Conservation (phyloP, 1,284 basidiomycete species). For the Chalciporus sp. region DNA sequence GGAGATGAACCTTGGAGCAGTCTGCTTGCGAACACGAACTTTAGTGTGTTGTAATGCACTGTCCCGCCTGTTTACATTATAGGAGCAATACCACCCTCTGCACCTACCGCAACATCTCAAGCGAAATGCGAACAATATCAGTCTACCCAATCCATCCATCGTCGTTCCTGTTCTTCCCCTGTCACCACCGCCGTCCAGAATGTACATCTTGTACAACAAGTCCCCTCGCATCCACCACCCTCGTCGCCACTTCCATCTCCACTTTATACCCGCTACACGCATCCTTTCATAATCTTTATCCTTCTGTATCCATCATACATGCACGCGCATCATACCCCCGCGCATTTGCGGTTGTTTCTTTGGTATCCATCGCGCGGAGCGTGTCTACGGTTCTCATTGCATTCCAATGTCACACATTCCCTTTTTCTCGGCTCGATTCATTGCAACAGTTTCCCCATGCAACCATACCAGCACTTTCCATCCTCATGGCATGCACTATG, state of each 20-base stretch:
- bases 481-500: slow-evolving; percentile 36
- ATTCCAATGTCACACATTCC: slow-evolving; percentile 13
- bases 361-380: slow-evolving; percentile 20
- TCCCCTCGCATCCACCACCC: slow-evolving; percentile 10
- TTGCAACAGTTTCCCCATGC: slow-evolving; percentile 16
- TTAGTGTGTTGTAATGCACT: slow-evolving; percentile 34
- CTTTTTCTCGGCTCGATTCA: slow-evolving; percentile 6
- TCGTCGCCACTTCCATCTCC: slow-evolving; percentile 11
- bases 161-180: slow-evolving; percentile 6
- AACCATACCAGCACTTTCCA: slow-evolving; percentile 22
- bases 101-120: slow-evolving; percentile 17
- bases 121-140: slow-evolving; percentile 2
- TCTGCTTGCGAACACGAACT: slow-evolving; percentile 24
- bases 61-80: slow-evolving; percentile 34
- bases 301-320: slow-evolving; percentile 40
- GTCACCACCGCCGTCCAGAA: slow-evolving; percentile 10
- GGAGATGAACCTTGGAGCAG: slow-evolving; percentile 14
- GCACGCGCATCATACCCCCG: slow-evolving; percentile 31
- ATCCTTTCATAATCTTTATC: slow-evolving; percentile 36
- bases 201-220: slow-evolving; percentile 29
- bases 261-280: slow-evolving; percentile 32
- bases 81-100: slow-evolving; percentile 33
- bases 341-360: slow-evolving; percentile 18
- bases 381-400: slow-evolving; percentile 14
- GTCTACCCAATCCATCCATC: neutral